Conservation (phyloP, 768 basidiomycete species). For the Mycena indigotica region DNA sequence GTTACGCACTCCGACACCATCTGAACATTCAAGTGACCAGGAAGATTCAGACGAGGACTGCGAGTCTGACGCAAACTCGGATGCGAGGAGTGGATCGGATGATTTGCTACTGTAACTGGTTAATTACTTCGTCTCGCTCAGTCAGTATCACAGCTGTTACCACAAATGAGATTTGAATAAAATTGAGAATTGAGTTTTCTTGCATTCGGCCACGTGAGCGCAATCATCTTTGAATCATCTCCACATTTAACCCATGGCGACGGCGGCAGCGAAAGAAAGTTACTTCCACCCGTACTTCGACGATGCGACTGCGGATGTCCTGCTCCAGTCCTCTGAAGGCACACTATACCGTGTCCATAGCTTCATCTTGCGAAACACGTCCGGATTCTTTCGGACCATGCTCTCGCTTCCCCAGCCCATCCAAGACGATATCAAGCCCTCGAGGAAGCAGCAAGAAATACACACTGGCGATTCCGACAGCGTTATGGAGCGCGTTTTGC, state of each 20-base stretch:
- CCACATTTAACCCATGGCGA: conserved; percentile 2
- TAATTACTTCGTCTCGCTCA: too few species aligned
- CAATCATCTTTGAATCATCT: too few species aligned
- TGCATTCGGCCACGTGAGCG: too few species aligned
- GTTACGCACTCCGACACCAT: background rate
- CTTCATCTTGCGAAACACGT: conserved; percentile 43
- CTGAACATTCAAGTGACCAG: too few species aligned
- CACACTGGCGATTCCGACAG: conserved; percentile 37
- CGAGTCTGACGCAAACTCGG: too few species aligned
- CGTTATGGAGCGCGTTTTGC: conserved; percentile 41
- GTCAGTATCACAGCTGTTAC: too few species aligned
- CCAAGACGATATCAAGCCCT: too few species aligned
- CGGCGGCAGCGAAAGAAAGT: background rate
- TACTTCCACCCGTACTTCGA: conserved; percentile 42
- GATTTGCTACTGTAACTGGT: too few species aligned
- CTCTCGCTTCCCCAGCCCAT: conserved; percentile 27
- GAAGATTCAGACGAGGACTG: too few species aligned
- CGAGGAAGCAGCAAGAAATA: conserved; percentile 17
- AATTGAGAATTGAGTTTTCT: too few species aligned
- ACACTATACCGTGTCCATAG: conserved; percentile 47
- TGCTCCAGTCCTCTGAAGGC: conserved; percentile 44
- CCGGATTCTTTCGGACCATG: conserved; percentile 40
- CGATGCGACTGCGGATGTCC: conserved; percentile 42
- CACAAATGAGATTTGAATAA: too few species aligned
- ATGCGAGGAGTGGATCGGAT: too few species aligned